Percentiles rank a stretch among this genome's conserved stretches.
Conservation (phyloP, 2,329 filamentous ascomycete species). For the Metarhizium humberi region DNA sequence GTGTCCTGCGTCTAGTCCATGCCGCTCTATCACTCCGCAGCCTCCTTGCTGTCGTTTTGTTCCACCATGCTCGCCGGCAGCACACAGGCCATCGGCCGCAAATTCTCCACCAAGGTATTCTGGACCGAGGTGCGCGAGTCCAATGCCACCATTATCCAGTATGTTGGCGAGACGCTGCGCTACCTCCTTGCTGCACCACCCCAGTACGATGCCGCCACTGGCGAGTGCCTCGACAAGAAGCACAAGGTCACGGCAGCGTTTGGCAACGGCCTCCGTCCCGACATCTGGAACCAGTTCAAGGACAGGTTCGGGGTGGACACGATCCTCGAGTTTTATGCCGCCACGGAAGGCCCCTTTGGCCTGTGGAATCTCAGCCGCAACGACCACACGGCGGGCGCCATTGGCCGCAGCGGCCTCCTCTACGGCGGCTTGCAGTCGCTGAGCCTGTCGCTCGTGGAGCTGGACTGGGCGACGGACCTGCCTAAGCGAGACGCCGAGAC, state of each 20-base stretch:
- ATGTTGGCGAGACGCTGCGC: slow-evolving; percentile 79
- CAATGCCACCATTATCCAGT: slow-evolving; percentile 69
- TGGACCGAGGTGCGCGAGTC: slow-evolving; percentile 67
- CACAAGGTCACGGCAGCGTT: slow-evolving; percentile 68
- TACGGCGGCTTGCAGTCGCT: slow-evolving; percentile 43
- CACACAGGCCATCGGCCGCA: slow-evolving; percentile 63
- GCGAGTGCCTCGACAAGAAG: slow-evolving; percentile 59
- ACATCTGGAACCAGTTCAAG: slow-evolving; percentile 79
- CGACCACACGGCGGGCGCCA: slow-evolving; percentile 63
- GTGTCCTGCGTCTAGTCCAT: slow-evolving; percentile 48
- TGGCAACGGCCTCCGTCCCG: slow-evolving; percentile 77
- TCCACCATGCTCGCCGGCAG: slow-evolving; percentile 50
- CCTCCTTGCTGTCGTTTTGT: slow-evolving; percentile 58
- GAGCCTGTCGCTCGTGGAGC: slow-evolving; percentile 49
- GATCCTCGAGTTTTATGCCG: slow-evolving; percentile 73
- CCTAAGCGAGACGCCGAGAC: slow-evolving; percentile 60
- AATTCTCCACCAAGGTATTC: slow-evolving; percentile 69
- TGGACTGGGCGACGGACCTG: slow-evolving; percentile 62
- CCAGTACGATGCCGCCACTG: slow-evolving; percentile 51
- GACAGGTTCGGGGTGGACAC: slow-evolving; percentile 66
- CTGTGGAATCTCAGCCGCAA: slow-evolving; percentile 69
- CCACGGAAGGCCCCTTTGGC: slow-evolving; percentile 62
- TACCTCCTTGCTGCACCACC: slow-evolving; percentile 65
- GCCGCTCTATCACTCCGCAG: slow-evolving; percentile 83
- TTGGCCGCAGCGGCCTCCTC: slow-evolving; percentile 63